A percentile compares a stretch with the other conserved stretches of the same genome.
Conservation (phyloP, 768 basidiomycete genomes). For the Amyloporia xantha region DNA sequence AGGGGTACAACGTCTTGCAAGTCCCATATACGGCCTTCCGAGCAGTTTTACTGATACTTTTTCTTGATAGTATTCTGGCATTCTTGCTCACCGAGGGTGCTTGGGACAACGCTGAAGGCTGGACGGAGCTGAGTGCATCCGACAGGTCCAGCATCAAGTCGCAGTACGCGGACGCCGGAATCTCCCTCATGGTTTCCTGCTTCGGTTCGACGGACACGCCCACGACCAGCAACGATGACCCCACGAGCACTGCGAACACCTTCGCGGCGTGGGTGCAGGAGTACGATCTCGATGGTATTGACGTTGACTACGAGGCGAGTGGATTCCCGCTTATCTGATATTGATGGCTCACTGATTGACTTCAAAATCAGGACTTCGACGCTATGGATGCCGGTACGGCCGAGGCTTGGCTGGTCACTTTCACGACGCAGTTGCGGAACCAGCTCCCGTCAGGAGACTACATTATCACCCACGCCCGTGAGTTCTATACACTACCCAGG, state of each 20-base stretch:
- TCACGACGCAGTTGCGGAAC: constrained; percentile 29
- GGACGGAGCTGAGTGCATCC: constrained; percentile 32
- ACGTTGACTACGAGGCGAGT: constrained; percentile 44
- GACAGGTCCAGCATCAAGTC: constrained; percentile 37
- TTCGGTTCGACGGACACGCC: constrained; percentile 44
- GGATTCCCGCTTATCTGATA: too few relatives aligned
- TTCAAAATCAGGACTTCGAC: constrained; percentile 61
- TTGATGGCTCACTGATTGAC: too few relatives aligned
- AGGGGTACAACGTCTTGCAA: constrained; percentile 4
- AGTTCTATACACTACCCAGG: constrained; percentile 1
- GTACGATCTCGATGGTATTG: constrained; percentile 45
- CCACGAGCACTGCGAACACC: constrained; percentile 32
- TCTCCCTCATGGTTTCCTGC: constrained; percentile 49
- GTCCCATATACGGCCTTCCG: not conserved
- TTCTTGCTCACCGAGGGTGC: constrained; percentile 38
- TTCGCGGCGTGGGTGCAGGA: constrained; percentile 41
- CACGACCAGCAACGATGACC: constrained; percentile 34
- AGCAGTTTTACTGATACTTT: not conserved
- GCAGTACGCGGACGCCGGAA: constrained; percentile 48
- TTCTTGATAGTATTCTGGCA: constrained; percentile 27
- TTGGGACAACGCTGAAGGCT: constrained; percentile 40
- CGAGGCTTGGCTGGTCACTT: constrained; percentile 37
- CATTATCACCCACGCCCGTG: constrained; percentile 32
- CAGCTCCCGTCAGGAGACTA: constrained; percentile 29
- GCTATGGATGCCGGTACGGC: constrained; percentile 51